phyloP scores from a whole-genome alignment of 495 filamentous ascomycete species.

The Letharia columbiana region DNA sequence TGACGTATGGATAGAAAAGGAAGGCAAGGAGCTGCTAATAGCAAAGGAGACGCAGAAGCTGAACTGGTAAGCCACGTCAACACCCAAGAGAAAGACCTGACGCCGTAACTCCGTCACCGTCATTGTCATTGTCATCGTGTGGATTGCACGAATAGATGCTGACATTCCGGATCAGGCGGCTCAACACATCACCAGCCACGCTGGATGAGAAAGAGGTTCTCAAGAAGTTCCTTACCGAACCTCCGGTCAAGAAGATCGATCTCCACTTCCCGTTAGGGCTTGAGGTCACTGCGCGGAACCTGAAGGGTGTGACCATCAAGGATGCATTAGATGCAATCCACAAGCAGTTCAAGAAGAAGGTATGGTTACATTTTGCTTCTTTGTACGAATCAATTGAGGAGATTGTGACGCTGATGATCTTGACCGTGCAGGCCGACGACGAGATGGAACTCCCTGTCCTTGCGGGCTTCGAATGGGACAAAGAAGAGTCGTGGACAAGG shows the following conservation, averaged over 20 bases:
- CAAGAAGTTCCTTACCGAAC: constrained; percentile 67
- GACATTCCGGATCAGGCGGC: constrained; percentile 51
- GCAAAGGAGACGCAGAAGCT: constrained; percentile 83
- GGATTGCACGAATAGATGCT: constrained; percentile 1
- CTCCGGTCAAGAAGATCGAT: constrained; percentile 87
- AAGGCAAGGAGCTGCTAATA: constrained; percentile 64
- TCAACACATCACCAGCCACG: constrained; percentile 71
- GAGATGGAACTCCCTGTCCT: constrained; percentile 76
- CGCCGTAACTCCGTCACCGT: neutral
- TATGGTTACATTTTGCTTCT: constrained; percentile 26
- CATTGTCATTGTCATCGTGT: neutral
- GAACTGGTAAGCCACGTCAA: constrained; percentile 60
- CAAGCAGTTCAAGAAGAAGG: constrained; percentile 92
- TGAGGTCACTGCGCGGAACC: constrained; percentile 78
- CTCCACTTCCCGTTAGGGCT: constrained; percentile 80
- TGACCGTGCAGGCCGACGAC: constrained; percentile 62
- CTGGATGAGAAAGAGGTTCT: constrained; percentile 75
- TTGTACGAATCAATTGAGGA: neutral
- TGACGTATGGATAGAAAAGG: constrained; percentile 50
- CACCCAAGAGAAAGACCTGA: neutral
- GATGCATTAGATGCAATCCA: constrained; percentile 88
- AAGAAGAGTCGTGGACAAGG: constrained; percentile 68
- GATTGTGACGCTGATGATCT: constrained; percentile 16
- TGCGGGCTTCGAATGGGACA: constrained; percentile 90
- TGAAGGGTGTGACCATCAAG: constrained; percentile 90